Evolutionary conservation across 495 filamentous ascomycete species (phyloP), one percentile per base, ranked within the genome.

Genomic region (Antarctomyces pellizariae): DNA sequence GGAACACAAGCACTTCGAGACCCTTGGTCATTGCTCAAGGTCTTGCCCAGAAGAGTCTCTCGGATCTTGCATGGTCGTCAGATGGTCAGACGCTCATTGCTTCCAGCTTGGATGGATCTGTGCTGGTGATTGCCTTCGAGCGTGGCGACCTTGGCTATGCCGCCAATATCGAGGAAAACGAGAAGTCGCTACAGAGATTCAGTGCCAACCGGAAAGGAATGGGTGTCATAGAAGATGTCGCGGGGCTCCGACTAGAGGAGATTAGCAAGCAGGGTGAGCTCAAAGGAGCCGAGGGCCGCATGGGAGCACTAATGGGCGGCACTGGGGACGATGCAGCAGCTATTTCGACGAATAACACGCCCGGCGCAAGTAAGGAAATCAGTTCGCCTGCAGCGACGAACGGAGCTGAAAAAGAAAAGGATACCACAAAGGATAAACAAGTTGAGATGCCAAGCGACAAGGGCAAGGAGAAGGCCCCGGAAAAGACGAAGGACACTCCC

Each of bases 231-330:
- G 86, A 99, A 45, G 82, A 83, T 20, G 71, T 83, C 0, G 77
- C 90, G 36, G 77, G 75, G 2, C 52, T 93, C 25, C 56, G 73
- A 7, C 56, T 99, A 0, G 86, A 99, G 44, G 83, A 91, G 38
- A 72, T 70, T 37, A 91, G 82, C 48, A 90, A 84, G 41, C 77
- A 71, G 18, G 84, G 71, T 1, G 86, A 99, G 46, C 49, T 83
- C 34, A 76, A 71, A 34, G 80, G 70, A 10, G 82, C 83, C 0
- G 75, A 95, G 50, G 84, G 79, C 5, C 62, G 84, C 34, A 99
- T 99, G 86, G 89, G 86, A 8, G 83, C 82, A 12, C 48, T 97
- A 28, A 97, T 97, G 89, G 86, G 86, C 18, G 89, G 92, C 48
- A 46, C 49, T 1, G 52, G 56, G 24, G 43, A 46, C 3, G 44